phyloP scores from a whole-genome alignment of 192 early-diverging fungal species.

The Allomyces macrogynus region DNA sequence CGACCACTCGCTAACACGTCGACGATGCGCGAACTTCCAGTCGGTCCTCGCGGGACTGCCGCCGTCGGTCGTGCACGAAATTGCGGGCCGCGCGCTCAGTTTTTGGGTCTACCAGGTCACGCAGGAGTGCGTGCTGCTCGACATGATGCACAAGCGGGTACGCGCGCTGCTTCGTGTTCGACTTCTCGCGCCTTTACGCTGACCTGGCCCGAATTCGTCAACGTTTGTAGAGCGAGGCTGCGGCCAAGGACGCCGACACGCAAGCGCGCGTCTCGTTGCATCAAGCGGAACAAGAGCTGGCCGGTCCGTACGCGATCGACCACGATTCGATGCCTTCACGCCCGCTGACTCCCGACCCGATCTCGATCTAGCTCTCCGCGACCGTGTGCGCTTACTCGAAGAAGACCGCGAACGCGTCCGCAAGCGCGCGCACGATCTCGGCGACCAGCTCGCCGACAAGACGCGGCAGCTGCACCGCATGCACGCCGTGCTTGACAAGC shows the following conservation, averaged over 20 bases:
- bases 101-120: slow-evolving; percentile 47
- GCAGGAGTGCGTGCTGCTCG: slow-evolving; percentile 25
- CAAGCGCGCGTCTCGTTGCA: not conserved
- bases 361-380: not conserved
- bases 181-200: too few species aligned
- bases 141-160: slow-evolving; percentile 10
- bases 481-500: not conserved
- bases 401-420: not conserved
- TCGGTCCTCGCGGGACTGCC: slow-evolving; percentile 40
- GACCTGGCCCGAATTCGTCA: too few species aligned
- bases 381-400: not conserved
- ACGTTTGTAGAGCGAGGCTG: not conserved
- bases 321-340: not conserved
- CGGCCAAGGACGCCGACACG: not conserved
- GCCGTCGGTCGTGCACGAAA: slow-evolving; percentile 39
- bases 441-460: not conserved
- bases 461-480: not conserved
- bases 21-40: slow-evolving; percentile 8
- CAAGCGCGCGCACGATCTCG: not conserved
- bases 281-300: not conserved
- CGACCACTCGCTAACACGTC: not conserved
- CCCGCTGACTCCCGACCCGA: not conserved
- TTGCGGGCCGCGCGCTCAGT: slow-evolving; percentile 34
- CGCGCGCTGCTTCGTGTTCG: too few species aligned
- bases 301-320: not conserved